Evolutionary conservation across 2,329 filamentous ascomycete genomes (phyloP).

Genomic region (Diplodia scrobiculata): DNA sequence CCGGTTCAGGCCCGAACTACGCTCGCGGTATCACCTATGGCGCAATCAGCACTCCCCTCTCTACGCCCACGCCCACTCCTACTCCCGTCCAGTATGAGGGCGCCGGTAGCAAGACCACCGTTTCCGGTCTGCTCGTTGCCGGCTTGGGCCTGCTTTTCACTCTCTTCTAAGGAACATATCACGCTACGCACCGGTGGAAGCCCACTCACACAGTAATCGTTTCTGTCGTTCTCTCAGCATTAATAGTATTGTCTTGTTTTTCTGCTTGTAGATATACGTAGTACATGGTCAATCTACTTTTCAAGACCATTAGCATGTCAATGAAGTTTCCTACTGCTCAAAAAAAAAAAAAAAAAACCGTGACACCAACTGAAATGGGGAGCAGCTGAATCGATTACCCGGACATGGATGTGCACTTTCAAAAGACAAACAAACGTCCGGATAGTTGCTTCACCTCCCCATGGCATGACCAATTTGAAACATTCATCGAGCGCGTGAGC

Average conservation of each 20-base stretch:
- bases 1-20: neutral
- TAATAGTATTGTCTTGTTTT: neutral
- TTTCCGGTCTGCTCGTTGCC: neutral
- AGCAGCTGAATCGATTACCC: too few relatives aligned
- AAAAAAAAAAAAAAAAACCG: too few relatives aligned
- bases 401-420: too few relatives aligned
- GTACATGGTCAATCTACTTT: neutral
- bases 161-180: neutral
- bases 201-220: neutral
- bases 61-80: neutral
- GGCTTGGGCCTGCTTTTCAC: slow-evolving; percentile 1
- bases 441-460: too few relatives aligned
- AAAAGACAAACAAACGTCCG: too few relatives aligned
- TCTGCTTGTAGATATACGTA: neutral
- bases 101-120: neutral
- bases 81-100: neutral
- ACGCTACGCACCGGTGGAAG: neutral
- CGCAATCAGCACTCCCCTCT: neutral
- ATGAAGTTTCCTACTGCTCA: too few relatives aligned
- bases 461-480: too few relatives aligned
- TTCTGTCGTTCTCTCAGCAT: neutral
- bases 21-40: neutral
- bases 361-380: too few relatives aligned
- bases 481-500: too few relatives aligned
- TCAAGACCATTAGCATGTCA: neutral